A percentile compares a stretch with the other conserved stretches of the same genome.
phyloP scores from a whole-genome alignment of 1,284 basidiomycete genomes.

The Erythrobasidium hasegawianum region DNA sequence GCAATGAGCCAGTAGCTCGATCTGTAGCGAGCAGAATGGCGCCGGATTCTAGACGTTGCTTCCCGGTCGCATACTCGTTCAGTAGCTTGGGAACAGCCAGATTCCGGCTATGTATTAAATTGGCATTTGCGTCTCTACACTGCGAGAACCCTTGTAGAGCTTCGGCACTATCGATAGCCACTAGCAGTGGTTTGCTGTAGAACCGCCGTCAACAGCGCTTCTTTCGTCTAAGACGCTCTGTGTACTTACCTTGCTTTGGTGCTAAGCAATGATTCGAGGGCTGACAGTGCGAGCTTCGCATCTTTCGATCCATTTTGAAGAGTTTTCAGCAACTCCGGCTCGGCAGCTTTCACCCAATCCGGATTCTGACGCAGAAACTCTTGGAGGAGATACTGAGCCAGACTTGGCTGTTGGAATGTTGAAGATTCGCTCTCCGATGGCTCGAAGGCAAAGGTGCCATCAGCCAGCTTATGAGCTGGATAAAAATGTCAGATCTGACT shows the following conservation, averaged over 20 bases:
- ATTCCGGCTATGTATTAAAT: not conserved
- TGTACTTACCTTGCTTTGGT: not conserved
- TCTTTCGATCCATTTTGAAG: conserved; percentile 13
- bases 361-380: conserved; percentile 10
- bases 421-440: not conserved
- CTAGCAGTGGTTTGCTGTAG: conserved; percentile 15
- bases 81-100: conserved; percentile 5
- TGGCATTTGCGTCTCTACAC: not conserved
- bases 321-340: conserved; percentile 5
- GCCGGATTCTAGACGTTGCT: not conserved
- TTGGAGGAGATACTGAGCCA: conserved; percentile 14
- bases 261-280: conserved; percentile 7
- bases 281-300: not conserved
- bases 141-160: conserved; percentile 14
- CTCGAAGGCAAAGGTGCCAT: conserved; percentile 10
- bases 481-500: not conserved
- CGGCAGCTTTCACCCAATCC: conserved; percentile 9
- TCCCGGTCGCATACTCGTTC: conserved; percentile 1
- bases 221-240: too few relatives aligned
- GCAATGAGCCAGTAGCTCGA: not conserved
- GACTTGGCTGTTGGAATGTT: conserved; percentile 12
- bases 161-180: conserved; percentile 35
- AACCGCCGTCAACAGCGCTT: not conserved
- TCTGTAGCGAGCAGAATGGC: not conserved
- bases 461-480: conserved; percentile 8